A percentile compares a stretch with the other conserved stretches of the same genome.
Conservation (phyloP, 2,329 filamentous ascomycete species). For the Hymenoscyphus fraxineus region DNA sequence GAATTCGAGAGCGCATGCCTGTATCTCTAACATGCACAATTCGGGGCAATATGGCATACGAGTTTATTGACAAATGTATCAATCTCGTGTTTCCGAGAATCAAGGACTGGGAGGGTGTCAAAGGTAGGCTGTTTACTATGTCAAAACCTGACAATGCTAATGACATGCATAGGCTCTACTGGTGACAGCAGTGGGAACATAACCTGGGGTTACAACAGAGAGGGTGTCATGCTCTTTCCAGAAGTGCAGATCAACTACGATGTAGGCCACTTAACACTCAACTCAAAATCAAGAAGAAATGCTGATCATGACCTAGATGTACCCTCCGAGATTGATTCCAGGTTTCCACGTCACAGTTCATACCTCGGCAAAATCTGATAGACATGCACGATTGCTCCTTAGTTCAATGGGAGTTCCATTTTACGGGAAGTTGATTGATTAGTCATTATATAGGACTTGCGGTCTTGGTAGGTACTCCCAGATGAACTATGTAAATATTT, state of each 20-base stretch:
- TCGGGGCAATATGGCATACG: constrained; percentile 74
- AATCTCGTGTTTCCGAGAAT: constrained; percentile 90
- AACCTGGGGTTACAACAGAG: constrained; percentile 71
- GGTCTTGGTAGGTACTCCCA: constrained; percentile 4
- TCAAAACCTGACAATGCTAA: constrained; percentile 16
- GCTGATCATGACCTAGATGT: constrained; percentile 44
- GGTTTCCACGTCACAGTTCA: constrained; percentile 36
- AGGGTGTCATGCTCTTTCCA: constrained; percentile 79
- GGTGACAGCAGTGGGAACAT: constrained; percentile 90
- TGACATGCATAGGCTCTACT: constrained; percentile 35
- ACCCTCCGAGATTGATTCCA: constrained; percentile 46
- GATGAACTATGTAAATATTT: constrained; percentile 22
- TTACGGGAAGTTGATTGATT: constrained; percentile 31
- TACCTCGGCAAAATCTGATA: constrained; percentile 31
- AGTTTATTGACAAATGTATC: constrained; percentile 86
- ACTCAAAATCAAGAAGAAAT: not conserved
- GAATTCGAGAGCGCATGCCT: constrained; percentile 65
- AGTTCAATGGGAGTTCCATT: constrained; percentile 31
- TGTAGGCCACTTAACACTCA: constrained; percentile 52
- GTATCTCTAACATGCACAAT: constrained; percentile 75
- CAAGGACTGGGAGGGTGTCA: constrained; percentile 90
- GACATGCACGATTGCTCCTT: constrained; percentile 32
- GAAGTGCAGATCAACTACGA: constrained; percentile 95
- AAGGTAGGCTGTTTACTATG: constrained; percentile 39
- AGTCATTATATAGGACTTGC: constrained; percentile 8